Conservation (phyloP, 1,284 basidiomycete genomes). For the Kwoniella shivajii region DNA sequence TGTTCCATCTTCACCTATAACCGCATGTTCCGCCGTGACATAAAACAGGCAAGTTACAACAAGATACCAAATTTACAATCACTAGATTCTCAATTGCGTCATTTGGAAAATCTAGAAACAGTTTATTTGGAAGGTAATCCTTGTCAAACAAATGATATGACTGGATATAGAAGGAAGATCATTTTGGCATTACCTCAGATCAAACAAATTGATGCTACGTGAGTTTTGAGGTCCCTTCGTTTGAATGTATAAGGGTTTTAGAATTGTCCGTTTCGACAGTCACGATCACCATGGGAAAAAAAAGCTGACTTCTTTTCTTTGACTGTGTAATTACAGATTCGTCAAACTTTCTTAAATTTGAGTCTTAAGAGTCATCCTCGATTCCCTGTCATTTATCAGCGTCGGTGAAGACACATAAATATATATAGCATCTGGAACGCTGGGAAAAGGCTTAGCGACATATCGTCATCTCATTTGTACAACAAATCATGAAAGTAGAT, state of each 20-base stretch:
- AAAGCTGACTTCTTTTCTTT: neutral
- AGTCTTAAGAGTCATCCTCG: too few species aligned
- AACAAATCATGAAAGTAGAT: too few species aligned
- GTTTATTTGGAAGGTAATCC: constrained; percentile 96
- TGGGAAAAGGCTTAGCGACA: too few species aligned
- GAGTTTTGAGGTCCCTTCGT: constrained; percentile 48
- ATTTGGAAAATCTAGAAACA: constrained; percentile 73
- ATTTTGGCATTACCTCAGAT: constrained; percentile 85
- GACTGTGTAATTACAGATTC: constrained; percentile 6
- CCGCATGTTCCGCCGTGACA: neutral
- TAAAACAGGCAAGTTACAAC: constrained; percentile 79
- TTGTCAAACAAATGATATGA: constrained; percentile 75
- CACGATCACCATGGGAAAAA: neutral
- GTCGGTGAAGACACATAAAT: too few species aligned
- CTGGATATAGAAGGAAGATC: constrained; percentile 84
- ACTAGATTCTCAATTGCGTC: constrained; percentile 72
- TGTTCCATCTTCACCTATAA: neutral
- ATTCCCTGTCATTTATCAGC: too few species aligned
- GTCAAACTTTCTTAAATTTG: constrained; percentile 21
- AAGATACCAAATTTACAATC: constrained; percentile 69
- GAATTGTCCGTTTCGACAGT: neutral
- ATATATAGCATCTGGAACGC: too few species aligned
- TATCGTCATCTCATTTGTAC: too few species aligned
- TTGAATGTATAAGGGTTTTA: neutral
- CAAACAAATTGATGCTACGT: constrained; percentile 94